phyloP scores from a whole-genome alignment of 345 rosid species.

The Pelargonium nanum region DNA sequence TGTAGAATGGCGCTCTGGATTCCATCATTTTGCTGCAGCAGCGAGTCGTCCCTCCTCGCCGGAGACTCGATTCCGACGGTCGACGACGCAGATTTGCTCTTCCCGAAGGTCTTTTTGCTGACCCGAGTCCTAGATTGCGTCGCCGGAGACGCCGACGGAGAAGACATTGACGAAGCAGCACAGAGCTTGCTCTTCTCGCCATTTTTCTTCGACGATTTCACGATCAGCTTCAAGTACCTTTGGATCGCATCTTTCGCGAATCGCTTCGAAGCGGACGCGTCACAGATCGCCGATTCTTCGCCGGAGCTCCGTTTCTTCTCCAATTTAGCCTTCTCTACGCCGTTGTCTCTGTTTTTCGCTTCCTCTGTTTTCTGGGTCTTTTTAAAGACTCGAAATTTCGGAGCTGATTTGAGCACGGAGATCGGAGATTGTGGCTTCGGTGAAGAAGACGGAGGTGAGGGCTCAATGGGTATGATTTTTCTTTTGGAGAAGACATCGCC shows the following conservation, averaged over 20 bases:
- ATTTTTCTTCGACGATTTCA: slow-evolving; percentile 37
- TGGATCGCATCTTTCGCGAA: slow-evolving; percentile 40
- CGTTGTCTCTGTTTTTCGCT: slow-evolving; percentile 10
- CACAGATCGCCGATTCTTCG: slow-evolving; percentile 21
- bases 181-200: slow-evolving; percentile 14
- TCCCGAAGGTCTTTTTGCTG: slow-evolving; percentile 44
- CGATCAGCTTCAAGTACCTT: slow-evolving; percentile 50
- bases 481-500: slow-evolving; percentile 39
- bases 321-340: slow-evolving; percentile 12
- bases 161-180: background rate
- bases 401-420: slow-evolving; percentile 53
- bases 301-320: slow-evolving; percentile 12
- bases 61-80: slow-evolving; percentile 36
- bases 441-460: slow-evolving; percentile 3
- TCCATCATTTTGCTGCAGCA: slow-evolving; percentile 77
- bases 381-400: slow-evolving; percentile 40
- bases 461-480: slow-evolving; percentile 63
- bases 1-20: slow-evolving; percentile 92
- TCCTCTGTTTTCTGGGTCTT: slow-evolving; percentile 45
- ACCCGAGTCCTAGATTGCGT: slow-evolving; percentile 32
- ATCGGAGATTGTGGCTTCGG: slow-evolving; percentile 61
- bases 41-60: slow-evolving; percentile 70
- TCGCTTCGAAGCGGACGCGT: slow-evolving; percentile 26
- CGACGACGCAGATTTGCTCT: slow-evolving; percentile 65
- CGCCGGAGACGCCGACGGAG: slow-evolving; percentile 16